Evolutionary conservation across 352 stramenopile genomes (phyloP), one percentile per base, ranked within the genome.

Genomic region (Pythium coloratum): DNA sequence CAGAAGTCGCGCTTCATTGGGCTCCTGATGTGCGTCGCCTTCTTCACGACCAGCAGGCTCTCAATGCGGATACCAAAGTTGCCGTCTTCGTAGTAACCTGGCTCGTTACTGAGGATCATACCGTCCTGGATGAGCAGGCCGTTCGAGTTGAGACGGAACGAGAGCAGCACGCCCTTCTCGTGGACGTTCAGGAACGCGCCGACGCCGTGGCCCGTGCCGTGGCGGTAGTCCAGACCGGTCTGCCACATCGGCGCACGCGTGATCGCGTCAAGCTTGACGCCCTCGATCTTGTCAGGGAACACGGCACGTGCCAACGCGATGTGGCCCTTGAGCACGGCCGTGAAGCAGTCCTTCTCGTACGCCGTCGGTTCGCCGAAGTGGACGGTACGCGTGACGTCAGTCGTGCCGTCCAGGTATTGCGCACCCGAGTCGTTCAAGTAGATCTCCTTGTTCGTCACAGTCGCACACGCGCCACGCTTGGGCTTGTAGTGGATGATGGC

Each of bases 41-140:
- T 94, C 70, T 97, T 89, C 61, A 92, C 93, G 67, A 98, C 87
- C 67, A 99, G 80, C 18, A 99, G 78, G 69, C 99, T 99, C 76
- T 99, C 98, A 64, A 99, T 99, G 61, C 98, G 95, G 69, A 99
- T 98, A 38, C 98, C 97, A 82, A 99, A 99, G 49, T 96, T 88
- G 44, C 96, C 97, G 67, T 97, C 86, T 68, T 99, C 92, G 70
- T 99, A 99, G 76, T 99, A 99, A 4, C 98, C 98, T 40, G 98
- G 98, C 70, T 96, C 98, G 73, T 99, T 99, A 62, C 90, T 99
- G 38, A 99, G 83, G 42, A 99, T 92, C 98, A 99, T 99, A 24
- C 97, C 97, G 42, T 95, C 80, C 55, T 89, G 86, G 55, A 95
- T 94, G 32, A 92, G 80, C 46, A 95, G 33, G 0, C 84, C 84